Evolutionary conservation across 108 stramenopile species (phyloP), one percentile per base, ranked within the genome.

Genomic region (Cyclotella choctawhatcheeana): DNA sequence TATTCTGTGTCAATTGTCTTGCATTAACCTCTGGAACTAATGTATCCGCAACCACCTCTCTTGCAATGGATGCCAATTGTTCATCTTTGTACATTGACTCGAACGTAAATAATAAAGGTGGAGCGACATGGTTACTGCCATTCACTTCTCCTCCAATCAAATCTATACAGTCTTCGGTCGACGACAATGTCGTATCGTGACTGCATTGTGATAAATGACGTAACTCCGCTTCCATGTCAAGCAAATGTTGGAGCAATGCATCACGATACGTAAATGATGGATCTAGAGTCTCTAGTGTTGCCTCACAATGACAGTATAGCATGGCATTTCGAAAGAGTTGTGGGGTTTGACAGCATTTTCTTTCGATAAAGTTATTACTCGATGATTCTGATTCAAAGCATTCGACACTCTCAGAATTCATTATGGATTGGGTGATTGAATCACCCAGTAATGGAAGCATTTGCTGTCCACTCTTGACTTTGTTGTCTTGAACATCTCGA

Each of bases 251-350:
- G 25, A 93, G 61, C 13, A 93, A 53, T 16, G 87, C 81, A 78
- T 91, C 90, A 10, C 93, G 87, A 59, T 85, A 93, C 0, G 34
- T 24, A 68, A 87, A 88, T 1, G 74, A 31, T 33, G 88, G 83
- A 64, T 93, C 93, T 5, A 87, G 55, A 2, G 82, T 63, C 72
- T 89, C 89, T 18, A 79, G 64, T 33, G 85, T 88, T 30, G 88
- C 90, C 20, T 81, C 77, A 55, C 93, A 93, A 31, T 91, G 89
- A 48, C 93, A 93, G 53, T 93, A 93, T 21, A 93, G 70, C 31
- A 93, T 87, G 16, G 50, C 59, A 24, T 53, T 58, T 52, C 90
- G 84, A 88, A 91, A 91, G 17, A 85, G 61, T 17, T 69, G 64
- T 73, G 86, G 87, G 7, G 80, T 81, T 53, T 79, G 67, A 2